These are phyloP conservation scores for Parathielavia appendiculata DNA, from an alignment of 495 filamentous ascomycete genomes.

Conservation along the genomic window DNA sequence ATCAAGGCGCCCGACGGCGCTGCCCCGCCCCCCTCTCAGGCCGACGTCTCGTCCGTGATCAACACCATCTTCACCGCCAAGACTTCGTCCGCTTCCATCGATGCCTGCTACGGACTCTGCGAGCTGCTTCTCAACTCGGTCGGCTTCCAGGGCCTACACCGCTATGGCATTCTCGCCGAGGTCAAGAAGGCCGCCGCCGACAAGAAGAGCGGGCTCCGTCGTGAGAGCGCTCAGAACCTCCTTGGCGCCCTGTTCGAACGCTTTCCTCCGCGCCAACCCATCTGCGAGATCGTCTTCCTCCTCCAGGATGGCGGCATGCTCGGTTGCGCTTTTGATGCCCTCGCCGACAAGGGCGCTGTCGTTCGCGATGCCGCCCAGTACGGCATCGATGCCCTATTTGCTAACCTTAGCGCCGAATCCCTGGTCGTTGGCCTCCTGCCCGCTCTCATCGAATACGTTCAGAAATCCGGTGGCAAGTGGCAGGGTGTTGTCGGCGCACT, in stretches of 20 bases:
- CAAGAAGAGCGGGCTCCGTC: slow-evolving; percentile 83
- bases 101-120: slow-evolving; percentile 77
- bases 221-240: slow-evolving; percentile 93
- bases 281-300: slow-evolving; percentile 77
- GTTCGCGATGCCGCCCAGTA: slow-evolving; percentile 92
- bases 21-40: slow-evolving; percentile 56
- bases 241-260: slow-evolving; percentile 89
- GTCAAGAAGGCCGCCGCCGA: slow-evolving; percentile 84
- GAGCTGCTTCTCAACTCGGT: slow-evolving; percentile 72
- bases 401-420: slow-evolving; percentile 70
- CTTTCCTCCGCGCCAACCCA: slow-evolving; percentile 68
- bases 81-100: slow-evolving; percentile 79
- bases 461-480: slow-evolving; percentile 84
- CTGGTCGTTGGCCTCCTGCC: slow-evolving; percentile 75
- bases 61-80: slow-evolving; percentile 71
- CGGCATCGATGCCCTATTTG: slow-evolving; percentile 84
- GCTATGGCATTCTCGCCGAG: slow-evolving; percentile 65
- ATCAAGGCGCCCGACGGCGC: slow-evolving; percentile 33
- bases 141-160: slow-evolving; percentile 65
- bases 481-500: slow-evolving; percentile 87
- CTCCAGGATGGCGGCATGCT: slow-evolving; percentile 73
- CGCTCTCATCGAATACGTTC: slow-evolving; percentile 64
- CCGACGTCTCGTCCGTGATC: slow-evolving; percentile 69
- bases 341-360: slow-evolving; percentile 84
- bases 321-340: slow-evolving; percentile 67